phyloP scores from a whole-genome alignment of 495 filamentous ascomycete genomes.

The Letharia lupina region DNA sequence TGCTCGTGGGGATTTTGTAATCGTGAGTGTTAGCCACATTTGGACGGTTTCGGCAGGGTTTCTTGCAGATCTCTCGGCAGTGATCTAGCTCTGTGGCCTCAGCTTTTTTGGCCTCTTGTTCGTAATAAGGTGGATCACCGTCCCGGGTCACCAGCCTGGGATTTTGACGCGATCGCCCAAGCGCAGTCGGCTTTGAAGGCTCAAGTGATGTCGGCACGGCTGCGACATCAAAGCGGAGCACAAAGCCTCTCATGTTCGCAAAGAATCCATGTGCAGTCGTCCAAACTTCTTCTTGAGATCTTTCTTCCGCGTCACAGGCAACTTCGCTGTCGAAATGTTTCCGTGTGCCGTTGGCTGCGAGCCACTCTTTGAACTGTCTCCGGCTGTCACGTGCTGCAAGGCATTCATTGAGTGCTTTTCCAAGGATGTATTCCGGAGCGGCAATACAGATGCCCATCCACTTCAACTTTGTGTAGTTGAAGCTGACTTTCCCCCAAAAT shows the following conservation, averaged over 20 bases:
- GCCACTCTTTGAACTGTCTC: constrained; percentile 11
- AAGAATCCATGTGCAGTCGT: constrained; percentile 13
- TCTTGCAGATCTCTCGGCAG: constrained; percentile 9
- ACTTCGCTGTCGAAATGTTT: background rate
- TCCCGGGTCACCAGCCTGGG: background rate
- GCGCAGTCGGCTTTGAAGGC: constrained; percentile 1
- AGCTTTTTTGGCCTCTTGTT: constrained; percentile 13
- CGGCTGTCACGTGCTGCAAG: constrained; percentile 11
- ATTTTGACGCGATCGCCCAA: constrained; percentile 1
- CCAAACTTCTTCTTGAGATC: background rate
- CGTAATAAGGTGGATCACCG: constrained; percentile 12
- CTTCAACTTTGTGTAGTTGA: constrained; percentile 13
- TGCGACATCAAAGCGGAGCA: constrained; percentile 11
- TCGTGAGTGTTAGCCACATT: background rate
- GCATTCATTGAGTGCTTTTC: constrained; percentile 9
- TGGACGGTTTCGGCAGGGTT: background rate
- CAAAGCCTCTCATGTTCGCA: constrained; percentile 13
- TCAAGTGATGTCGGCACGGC: constrained; percentile 12
- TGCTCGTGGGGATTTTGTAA: background rate
- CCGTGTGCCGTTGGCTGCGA: background rate
- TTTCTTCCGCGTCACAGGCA: background rate
- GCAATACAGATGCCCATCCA: constrained; percentile 10
- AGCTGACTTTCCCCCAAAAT: background rate
- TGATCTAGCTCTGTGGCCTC: constrained; percentile 10
- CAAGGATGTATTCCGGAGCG: constrained; percentile 8